phyloP scores from a whole-genome alignment of 805 yeast genomes.

The Suhomyces prunicola region DNA sequence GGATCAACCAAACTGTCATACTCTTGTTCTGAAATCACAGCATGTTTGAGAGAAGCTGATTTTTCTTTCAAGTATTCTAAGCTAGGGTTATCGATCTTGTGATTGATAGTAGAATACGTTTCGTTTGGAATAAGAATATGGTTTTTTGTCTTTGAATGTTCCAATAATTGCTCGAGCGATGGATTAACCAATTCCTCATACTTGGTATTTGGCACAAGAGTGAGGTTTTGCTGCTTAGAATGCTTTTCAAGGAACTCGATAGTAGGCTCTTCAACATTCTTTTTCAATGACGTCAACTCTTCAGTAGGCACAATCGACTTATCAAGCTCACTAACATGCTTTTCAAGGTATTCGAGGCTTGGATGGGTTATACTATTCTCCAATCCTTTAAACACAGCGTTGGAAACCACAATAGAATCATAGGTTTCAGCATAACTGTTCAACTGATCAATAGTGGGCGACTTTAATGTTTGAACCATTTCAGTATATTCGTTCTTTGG shows the following conservation, averaged over 20 bases:
- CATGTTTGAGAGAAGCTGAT: conserved; percentile 10
- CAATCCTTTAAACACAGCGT: conserved; percentile 7
- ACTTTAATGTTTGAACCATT: conserved; percentile 7
- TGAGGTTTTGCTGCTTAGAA: conserved; percentile 7
- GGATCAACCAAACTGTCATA: conserved; percentile 10
- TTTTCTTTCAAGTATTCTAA: conserved; percentile 14
- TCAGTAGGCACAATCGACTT: not conserved
- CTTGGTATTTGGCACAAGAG: conserved; percentile 5
- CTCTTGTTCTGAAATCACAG: conserved; percentile 10
- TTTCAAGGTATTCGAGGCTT: conserved; percentile 4
- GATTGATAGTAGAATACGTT: conserved; percentile 6
- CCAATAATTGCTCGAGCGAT: conserved; percentile 5
- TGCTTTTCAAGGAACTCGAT: conserved; percentile 17
- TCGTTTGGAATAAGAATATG: not conserved
- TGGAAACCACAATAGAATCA: conserved; percentile 4
- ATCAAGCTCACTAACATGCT: not conserved
- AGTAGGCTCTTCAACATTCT: conserved; percentile 17
- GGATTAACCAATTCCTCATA: conserved; percentile 10
- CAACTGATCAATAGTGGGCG: conserved; percentile 9
- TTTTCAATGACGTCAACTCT: not conserved
- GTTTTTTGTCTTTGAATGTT: not conserved
- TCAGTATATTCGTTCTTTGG: conserved; percentile 18
- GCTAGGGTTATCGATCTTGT: conserved; percentile 11
- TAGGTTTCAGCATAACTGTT: conserved; percentile 3
- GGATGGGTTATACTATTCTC: conserved; percentile 10